A percentile compares a stretch with the other conserved stretches of the same genome.
Conservation (phyloP, 2,329 filamentous ascomycete species). For the Blastomyces percursus region DNA sequence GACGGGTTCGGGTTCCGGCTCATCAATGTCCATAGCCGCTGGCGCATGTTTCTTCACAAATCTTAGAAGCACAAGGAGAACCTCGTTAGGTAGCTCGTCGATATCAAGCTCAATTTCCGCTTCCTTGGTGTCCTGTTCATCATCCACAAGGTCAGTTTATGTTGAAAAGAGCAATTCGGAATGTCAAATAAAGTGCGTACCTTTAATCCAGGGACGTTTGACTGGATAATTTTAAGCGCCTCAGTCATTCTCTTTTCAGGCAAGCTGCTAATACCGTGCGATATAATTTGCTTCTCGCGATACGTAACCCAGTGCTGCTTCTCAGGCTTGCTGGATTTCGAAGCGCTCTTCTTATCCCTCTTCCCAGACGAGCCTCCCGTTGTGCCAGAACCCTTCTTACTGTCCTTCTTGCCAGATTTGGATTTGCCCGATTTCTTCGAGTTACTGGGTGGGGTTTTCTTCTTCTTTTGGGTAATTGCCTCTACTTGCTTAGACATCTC, state of each 20-base stretch:
- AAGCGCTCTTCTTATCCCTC: slow-evolving; percentile 43
- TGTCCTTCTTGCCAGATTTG: slow-evolving; percentile 36
- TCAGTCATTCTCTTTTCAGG: slow-evolving; percentile 65
- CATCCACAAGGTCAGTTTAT: slow-evolving; percentile 9
- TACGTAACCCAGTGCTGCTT: slow-evolving; percentile 58
- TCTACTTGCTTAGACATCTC: slow-evolving; percentile 58
- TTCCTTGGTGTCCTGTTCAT: slow-evolving; percentile 31
- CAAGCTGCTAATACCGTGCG: slow-evolving; percentile 70
- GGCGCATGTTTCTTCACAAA: slow-evolving; percentile 40
- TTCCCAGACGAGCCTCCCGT: slow-evolving; percentile 38
- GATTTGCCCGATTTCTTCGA: slow-evolving; percentile 40
- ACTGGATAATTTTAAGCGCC: slow-evolving; percentile 82
- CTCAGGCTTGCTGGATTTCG: slow-evolving; percentile 32
- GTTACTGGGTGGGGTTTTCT: slow-evolving; percentile 41
- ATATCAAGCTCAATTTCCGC: slow-evolving; percentile 40
- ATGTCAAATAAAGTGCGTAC: slow-evolving; percentile 25
- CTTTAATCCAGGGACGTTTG: slow-evolving; percentile 63
- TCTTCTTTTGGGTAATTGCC: slow-evolving; percentile 48
- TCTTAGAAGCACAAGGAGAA: slow-evolving; percentile 35
- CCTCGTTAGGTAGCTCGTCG: slow-evolving; percentile 39
- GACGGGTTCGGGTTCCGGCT: slow-evolving; percentile 24
- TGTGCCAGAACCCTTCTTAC: slow-evolving; percentile 25
- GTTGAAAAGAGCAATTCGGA: neutral
- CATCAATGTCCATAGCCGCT: slow-evolving; percentile 34
- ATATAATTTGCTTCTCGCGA: slow-evolving; percentile 84